Evolutionary conservation across 106 monocot species (phyloP).

Genomic region (Phalaenopsis equestris): DNA sequence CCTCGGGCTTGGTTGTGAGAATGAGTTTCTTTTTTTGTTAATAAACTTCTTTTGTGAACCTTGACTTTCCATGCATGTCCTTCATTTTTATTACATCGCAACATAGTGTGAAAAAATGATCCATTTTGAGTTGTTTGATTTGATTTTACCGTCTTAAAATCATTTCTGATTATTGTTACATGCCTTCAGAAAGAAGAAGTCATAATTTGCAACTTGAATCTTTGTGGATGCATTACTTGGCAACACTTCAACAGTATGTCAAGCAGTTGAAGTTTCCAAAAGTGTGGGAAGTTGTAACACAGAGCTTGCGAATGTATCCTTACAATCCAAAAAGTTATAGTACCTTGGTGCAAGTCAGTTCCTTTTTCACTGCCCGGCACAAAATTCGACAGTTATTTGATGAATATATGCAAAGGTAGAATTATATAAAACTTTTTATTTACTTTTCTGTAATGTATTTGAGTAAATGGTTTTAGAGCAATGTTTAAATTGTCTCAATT

Average conservation of each 20-base stretch:
- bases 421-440: not conserved
- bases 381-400: slow-evolving; percentile 64
- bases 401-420: slow-evolving; percentile 56
- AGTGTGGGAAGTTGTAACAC: slow-evolving; percentile 43
- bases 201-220: slow-evolving; percentile 62
- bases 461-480: not conserved
- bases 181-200: slow-evolving; percentile 51
- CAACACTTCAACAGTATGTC: slow-evolving; percentile 44
- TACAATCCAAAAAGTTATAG: slow-evolving; percentile 54
- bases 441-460: not conserved
- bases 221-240: slow-evolving; percentile 52
- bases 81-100: no score
- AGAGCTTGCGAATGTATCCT: slow-evolving; percentile 72
- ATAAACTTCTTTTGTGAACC: no score
- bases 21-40: no score
- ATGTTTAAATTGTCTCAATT: not conserved
- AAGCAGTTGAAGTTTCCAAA: slow-evolving; percentile 45
- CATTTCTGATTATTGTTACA: slow-evolving; percentile 9
- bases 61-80: no score
- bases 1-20: no score
- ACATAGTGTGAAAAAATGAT: not conserved
- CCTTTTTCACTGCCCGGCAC: slow-evolving; percentile 48
- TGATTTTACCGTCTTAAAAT: slow-evolving; percentile 2
- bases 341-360: slow-evolving; percentile 44
- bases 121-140: not conserved